Conservation (phyloP, 352 stramenopile species). For the Hyaloperonospora brassicae region DNA sequence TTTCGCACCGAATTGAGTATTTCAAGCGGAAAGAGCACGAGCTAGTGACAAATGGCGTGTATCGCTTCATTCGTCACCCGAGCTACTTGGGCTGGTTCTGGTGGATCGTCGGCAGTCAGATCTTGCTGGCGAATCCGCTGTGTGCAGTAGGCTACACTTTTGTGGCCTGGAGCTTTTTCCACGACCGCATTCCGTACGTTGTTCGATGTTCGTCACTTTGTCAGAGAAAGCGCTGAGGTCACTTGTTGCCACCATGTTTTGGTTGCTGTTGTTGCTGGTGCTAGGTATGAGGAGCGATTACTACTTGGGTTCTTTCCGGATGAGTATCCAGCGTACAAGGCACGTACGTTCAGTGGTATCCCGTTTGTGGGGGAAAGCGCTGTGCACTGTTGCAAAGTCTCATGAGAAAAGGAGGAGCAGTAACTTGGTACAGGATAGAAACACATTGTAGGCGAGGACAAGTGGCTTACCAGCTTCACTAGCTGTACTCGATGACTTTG, state of each 20-base stretch:
- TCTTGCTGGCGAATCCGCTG: conserved; percentile 89
- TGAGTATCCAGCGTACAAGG: conserved; percentile 88
- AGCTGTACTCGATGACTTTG: conserved; percentile 22
- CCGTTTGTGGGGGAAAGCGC: conserved; percentile 71
- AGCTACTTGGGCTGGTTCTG: conserved; percentile 96
- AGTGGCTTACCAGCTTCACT: neutral
- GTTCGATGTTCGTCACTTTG: neutral
- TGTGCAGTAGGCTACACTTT: conserved; percentile 80
- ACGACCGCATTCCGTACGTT: conserved; percentile 87
- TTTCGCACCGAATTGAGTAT: conserved; percentile 94
- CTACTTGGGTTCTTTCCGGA: conserved; percentile 88
- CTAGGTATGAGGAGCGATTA: conserved; percentile 88
- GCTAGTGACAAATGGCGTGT: conserved; percentile 90
- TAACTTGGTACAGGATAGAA: neutral
- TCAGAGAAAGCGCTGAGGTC: no score
- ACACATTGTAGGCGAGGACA: conserved; percentile 10
- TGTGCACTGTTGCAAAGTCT: conserved; percentile 6
- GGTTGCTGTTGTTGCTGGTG: conserved; percentile 23
- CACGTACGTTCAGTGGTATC: conserved; percentile 87
- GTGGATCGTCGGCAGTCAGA: conserved; percentile 92
- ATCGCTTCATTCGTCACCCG: conserved; percentile 90
- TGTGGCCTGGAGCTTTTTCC: conserved; percentile 92
- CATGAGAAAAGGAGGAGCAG: neutral
- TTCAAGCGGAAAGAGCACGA: conserved; percentile 89
- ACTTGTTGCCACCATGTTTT: neutral